Percentiles rank a stretch among this genome's conserved stretches.
phyloP scores from a whole-genome alignment of 2,329 filamentous ascomycete species.

The Trichophyton equinum region DNA sequence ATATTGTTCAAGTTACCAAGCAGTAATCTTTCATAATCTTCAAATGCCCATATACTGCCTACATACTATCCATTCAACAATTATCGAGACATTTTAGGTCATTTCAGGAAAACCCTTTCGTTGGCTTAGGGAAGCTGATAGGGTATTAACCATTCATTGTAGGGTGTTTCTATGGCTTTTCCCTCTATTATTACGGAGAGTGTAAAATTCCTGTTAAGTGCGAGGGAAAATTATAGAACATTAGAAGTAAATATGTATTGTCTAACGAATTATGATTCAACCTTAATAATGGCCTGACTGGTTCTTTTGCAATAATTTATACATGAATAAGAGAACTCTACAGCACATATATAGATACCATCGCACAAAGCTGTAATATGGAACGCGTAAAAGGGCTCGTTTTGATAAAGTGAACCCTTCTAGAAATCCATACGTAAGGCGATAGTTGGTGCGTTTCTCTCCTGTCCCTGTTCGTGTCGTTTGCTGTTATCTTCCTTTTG shows the following conservation, averaged over 20 bases:
- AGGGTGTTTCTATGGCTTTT: too few species aligned
- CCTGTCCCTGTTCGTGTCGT: conserved; percentile 37
- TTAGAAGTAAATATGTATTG: background rate
- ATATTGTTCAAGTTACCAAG: conserved; percentile 3
- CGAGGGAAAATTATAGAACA: background rate
- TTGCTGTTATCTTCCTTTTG: conserved; percentile 33
- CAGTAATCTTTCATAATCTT: background rate
- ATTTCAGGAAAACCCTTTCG: background rate
- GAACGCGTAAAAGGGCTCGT: background rate
- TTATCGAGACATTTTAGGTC: background rate
- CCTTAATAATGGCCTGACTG: background rate
- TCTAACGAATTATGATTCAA: background rate
- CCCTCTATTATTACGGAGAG: too few species aligned
- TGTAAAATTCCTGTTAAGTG: too few species aligned
- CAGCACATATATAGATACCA: too few species aligned
- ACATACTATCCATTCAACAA: background rate
- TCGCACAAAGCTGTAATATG: too few species aligned
- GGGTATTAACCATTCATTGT: too few species aligned
- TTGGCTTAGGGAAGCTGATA: too few species aligned
- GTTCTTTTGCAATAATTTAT: background rate
- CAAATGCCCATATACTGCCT: background rate
- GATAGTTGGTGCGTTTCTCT: conserved; percentile 58
- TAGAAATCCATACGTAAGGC: conserved; percentile 90
- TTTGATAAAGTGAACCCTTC: background rate
- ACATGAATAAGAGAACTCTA: background rate